Evolutionary conservation across 257 asterid species (phyloP).

Genomic region (Scutellaria minor): DNA sequence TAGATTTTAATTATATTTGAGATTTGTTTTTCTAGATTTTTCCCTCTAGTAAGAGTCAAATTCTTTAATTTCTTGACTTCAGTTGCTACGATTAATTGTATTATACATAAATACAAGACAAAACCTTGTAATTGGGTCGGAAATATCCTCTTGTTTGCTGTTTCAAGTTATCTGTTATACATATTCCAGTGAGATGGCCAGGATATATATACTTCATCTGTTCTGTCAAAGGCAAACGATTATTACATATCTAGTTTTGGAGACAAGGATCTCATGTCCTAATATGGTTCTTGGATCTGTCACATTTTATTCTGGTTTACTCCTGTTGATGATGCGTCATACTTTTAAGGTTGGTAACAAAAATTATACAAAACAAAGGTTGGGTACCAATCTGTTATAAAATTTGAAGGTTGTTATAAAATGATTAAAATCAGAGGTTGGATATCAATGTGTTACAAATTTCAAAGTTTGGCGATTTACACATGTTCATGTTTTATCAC

Average conservation of each 20-base stretch:
- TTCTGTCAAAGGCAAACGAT: constrained; percentile 11
- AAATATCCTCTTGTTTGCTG: constrained; percentile 11
- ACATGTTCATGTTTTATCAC: neutral
- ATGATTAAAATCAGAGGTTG: no score
- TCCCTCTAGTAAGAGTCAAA: constrained; percentile 18
- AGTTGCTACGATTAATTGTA: constrained; percentile 16
- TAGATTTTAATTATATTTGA: neutral
- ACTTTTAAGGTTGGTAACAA: no score
- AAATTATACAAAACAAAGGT: no score
- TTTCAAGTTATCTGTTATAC: constrained; percentile 10
- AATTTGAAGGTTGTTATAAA: no score
- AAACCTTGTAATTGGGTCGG: neutral
- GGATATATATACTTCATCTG: constrained; percentile 12
- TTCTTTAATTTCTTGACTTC: constrained; percentile 27
- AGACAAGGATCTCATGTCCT: constrained; percentile 3
- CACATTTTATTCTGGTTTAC: constrained; percentile 6
- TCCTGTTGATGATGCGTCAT: neutral
- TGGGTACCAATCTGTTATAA: no score
- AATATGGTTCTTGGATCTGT: constrained; percentile 26
- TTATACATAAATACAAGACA: constrained; percentile 9
- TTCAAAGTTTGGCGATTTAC: no score
- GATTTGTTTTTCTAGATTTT: constrained; percentile 8
- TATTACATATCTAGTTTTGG: constrained; percentile 16
- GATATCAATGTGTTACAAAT: no score
- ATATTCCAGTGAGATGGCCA: neutral